Evolutionary conservation across 2,329 filamentous ascomycete genomes (phyloP).

Genomic region (Sclerotinia borealis): DNA sequence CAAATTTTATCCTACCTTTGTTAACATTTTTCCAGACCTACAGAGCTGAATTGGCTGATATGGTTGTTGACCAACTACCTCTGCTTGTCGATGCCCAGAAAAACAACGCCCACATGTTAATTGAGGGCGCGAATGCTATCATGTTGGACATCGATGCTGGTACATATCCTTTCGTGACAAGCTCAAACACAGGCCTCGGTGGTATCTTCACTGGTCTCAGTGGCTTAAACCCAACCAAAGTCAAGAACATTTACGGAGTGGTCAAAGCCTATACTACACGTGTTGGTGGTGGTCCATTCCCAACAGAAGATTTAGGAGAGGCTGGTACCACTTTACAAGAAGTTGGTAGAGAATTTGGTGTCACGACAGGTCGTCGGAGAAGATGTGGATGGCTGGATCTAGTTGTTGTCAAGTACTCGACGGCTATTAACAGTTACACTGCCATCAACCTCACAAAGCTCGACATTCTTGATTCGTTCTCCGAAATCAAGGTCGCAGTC

Average conservation of each 20-base stretch:
- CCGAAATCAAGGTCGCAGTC: slow-evolving; percentile 67
- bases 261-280: slow-evolving; percentile 47
- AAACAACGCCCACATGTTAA: slow-evolving; percentile 52
- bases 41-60: slow-evolving; percentile 50
- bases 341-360: slow-evolving; percentile 39
- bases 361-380: slow-evolving; percentile 51
- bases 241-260: slow-evolving; percentile 58
- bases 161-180: slow-evolving; percentile 40
- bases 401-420: slow-evolving; percentile 52
- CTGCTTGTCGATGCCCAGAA: slow-evolving; percentile 58
- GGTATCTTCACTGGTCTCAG: slow-evolving; percentile 58
- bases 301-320: slow-evolving; percentile 50
- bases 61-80: slow-evolving; percentile 57
- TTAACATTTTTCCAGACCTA: slow-evolving; percentile 34
- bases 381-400: slow-evolving; percentile 54
- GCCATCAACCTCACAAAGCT: slow-evolving; percentile 56
- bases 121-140: slow-evolving; percentile 63
- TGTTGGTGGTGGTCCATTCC: slow-evolving; percentile 58
- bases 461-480: slow-evolving; percentile 68
- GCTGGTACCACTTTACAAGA: slow-evolving; percentile 43
- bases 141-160: slow-evolving; percentile 60
- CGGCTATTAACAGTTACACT: slow-evolving; percentile 33
- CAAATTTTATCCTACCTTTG: slow-evolving; percentile 20
- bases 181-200: slow-evolving; percentile 38
- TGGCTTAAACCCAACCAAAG: slow-evolving; percentile 53